phyloP scores from a whole-genome alignment of 2,329 filamentous ascomycete species.

The Camptophora hylomeconis region DNA sequence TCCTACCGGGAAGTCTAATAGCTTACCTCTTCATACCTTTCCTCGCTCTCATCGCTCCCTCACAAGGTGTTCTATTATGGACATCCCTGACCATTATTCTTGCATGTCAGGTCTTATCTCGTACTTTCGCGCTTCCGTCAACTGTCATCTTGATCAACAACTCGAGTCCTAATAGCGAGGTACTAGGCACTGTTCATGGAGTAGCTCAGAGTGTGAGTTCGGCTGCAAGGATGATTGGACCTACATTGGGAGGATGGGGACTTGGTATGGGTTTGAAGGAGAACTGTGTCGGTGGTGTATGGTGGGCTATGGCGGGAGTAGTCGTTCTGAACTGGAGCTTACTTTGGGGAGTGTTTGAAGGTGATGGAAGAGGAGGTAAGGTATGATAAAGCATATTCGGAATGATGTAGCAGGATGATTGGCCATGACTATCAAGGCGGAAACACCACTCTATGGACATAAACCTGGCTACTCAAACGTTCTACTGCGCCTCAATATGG shows the following conservation, averaged over 20 bases:
- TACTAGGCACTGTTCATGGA: slow-evolving; percentile 47
- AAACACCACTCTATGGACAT: no score
- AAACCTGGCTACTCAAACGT: no score
- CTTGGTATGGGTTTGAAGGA: slow-evolving; percentile 39
- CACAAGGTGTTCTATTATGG: slow-evolving; percentile 44
- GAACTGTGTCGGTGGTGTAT: slow-evolving; percentile 43
- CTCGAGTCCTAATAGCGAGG: slow-evolving; percentile 41
- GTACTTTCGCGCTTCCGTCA: slow-evolving; percentile 54
- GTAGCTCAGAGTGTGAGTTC: slow-evolving; percentile 43
- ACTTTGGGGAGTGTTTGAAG: slow-evolving; percentile 51
- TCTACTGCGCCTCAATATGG: no score
- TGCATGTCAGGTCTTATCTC: slow-evolving; percentile 55
- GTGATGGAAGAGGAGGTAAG: slow-evolving; percentile 42
- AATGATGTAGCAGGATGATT: no score
- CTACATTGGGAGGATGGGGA: slow-evolving; percentile 41
- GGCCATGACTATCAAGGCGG: no score
- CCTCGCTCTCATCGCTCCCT: slow-evolving; percentile 52
- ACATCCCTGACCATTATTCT: slow-evolving; percentile 49
- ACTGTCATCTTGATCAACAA: slow-evolving; percentile 50
- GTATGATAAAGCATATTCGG: no score
- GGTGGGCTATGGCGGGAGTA: slow-evolving; percentile 44
- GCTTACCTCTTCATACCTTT: slow-evolving; percentile 59
- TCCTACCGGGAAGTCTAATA: slow-evolving; percentile 56
- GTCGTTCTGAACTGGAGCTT: slow-evolving; percentile 44
- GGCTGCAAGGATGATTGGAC: slow-evolving; percentile 42